These are phyloP conservation scores for maize (Zea mays) DNA, from an alignment of 176 grass and related monocot genomes.

Conservation along the genomic window Zm-B73-REFERENCE-NAM-5.0 NC_050101.1:176024501-176025000, in stretches of 20 bases:
- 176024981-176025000: background rate
- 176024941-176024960: background rate
- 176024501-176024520: background rate
- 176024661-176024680: background rate
- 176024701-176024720: background rate
- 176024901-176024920: background rate
- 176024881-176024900: background rate
- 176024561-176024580: conserved; percentile 8
- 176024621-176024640: background rate
- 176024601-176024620: background rate
- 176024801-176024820: conserved; percentile 6
- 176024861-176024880: conserved; percentile 1
- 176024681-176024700: background rate
- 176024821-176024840: background rate
- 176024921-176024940: background rate
- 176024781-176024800: background rate
- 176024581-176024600: background rate
- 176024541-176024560: background rate
- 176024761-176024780: background rate
- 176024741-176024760: background rate
- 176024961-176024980: background rate
- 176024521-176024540: background rate
- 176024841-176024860: background rate
- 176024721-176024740: background rate
- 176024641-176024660: background rate